Percentiles rank a stretch among this genome's conserved stretches.
phyloP scores from a whole-genome alignment of 768 basidiomycete genomes.

The Postia placenta region DNA sequence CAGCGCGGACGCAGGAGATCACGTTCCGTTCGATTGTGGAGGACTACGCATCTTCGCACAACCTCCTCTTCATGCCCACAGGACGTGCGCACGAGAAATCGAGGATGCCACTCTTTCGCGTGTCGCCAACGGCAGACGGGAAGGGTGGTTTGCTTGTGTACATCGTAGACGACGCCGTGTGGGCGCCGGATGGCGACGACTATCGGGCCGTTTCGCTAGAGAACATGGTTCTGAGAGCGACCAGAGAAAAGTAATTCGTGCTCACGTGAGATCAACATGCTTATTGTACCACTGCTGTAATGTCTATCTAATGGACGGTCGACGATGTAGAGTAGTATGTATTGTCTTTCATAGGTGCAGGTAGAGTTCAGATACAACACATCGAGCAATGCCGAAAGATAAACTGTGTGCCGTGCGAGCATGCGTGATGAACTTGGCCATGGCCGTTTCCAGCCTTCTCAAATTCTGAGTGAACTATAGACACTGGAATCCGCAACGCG shows the following conservation, averaged over 20 bases:
- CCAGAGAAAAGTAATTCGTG: conserved; percentile 13
- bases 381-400: too few relatives aligned
- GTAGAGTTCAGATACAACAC: too few relatives aligned
- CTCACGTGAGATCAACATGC: too few relatives aligned
- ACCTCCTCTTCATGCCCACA: conserved; percentile 84
- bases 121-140: conserved; percentile 74
- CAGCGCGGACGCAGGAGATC: conserved; percentile 68
- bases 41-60: conserved; percentile 78
- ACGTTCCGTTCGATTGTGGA: conserved; percentile 93
- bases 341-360: too few relatives aligned
- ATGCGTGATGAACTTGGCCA: too few relatives aligned
- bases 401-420: too few relatives aligned
- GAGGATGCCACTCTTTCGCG: conserved; percentile 84
- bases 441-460: too few relatives aligned
- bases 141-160: conserved; percentile 87
- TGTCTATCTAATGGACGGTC: too few relatives aligned
- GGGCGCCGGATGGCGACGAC: conserved; percentile 65
- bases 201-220: conserved; percentile 80
- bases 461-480: too few relatives aligned
- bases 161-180: conserved; percentile 90
- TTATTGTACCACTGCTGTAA: too few relatives aligned
- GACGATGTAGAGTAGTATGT: too few relatives aligned
- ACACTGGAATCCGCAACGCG: background rate
- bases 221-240: conserved; percentile 75
- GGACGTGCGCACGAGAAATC: conserved; percentile 81